A percentile compares a stretch with the other conserved stretches of the same genome.
Evolutionary conservation across 192 early-diverging fungal genomes (phyloP).

Genomic region (Coemansia guatemalensis): DNA sequence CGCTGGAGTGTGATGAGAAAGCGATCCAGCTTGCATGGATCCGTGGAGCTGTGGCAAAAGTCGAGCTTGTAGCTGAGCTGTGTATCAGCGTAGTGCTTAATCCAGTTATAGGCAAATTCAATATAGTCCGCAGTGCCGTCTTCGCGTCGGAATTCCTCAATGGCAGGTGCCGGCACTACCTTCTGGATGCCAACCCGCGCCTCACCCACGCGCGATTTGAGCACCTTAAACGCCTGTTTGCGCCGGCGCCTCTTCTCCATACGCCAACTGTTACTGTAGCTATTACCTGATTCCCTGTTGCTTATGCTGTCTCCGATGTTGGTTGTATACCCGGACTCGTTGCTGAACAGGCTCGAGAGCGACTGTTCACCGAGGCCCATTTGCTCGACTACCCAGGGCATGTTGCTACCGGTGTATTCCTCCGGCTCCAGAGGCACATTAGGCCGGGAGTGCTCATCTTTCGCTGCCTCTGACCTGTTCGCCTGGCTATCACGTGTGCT

Average conservation of each 20-base stretch:
- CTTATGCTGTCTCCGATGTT: conserved; percentile 10
- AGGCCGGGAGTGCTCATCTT: not conserved
- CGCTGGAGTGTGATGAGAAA: conserved; percentile 49
- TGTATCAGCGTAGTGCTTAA: conserved; percentile 48
- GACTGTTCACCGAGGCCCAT: conserved; percentile 51
- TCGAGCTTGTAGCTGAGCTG: conserved; percentile 47
- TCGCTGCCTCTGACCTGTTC: not conserved
- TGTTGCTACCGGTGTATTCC: conserved; percentile 20
- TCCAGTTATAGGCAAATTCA: conserved; percentile 18
- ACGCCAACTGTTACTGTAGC: conserved; percentile 5
- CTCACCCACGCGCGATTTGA: conserved; percentile 41
- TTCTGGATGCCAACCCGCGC: conserved; percentile 49
- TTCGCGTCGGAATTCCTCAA: conserved; percentile 18
- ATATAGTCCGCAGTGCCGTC: conserved; percentile 47
- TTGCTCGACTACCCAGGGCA: conserved; percentile 50
- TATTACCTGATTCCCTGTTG: conserved; percentile 2
- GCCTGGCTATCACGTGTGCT: not conserved
- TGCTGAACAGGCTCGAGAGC: conserved; percentile 37
- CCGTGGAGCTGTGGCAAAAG: conserved; percentile 48
- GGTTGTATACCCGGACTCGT: conserved; percentile 25
- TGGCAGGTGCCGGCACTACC: conserved; percentile 22
- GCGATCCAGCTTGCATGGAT: conserved; percentile 51
- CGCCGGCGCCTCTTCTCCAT: conserved; percentile 22
- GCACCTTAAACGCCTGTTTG: conserved; percentile 46
- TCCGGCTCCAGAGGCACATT: conserved; percentile 53